A percentile compares a stretch with the other conserved stretches of the same genome.
Evolutionary conservation across 83 land plant genomes (phyloP).

Genomic region (Picea abies): DNA sequence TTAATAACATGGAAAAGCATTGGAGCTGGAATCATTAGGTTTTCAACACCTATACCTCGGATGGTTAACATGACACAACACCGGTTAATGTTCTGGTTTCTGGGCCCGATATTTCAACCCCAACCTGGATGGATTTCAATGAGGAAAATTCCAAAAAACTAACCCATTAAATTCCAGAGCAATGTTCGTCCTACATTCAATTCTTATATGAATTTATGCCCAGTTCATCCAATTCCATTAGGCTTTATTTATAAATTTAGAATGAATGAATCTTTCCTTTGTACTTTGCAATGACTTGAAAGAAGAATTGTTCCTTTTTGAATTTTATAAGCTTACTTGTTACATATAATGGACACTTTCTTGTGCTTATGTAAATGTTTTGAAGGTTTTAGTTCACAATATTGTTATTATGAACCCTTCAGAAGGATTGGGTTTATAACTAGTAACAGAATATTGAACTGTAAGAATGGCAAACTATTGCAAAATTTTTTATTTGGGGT

Average conservation of each 20-base stretch:
- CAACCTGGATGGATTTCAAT: background rate
- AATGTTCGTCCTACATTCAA: background rate
- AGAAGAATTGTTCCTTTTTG: background rate
- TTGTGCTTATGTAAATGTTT: no score
- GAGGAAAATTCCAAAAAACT: background rate
- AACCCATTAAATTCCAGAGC: background rate
- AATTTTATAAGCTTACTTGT: background rate
- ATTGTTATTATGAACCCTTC: background rate
- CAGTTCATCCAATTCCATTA: background rate
- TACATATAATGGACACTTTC: background rate
- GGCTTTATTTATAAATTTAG: no score
- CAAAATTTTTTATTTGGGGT: no score
- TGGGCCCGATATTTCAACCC: background rate
- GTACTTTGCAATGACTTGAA: background rate
- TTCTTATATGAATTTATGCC: background rate
- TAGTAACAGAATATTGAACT: no score
- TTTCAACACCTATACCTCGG: background rate
- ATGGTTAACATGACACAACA: background rate
- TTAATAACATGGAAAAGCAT: no score
- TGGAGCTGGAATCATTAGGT: background rate
- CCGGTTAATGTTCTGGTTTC: background rate
- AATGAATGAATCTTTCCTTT: background rate
- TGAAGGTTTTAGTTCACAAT: no score
- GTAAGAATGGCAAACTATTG: no score
- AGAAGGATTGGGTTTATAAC: background rate